A percentile compares a stretch with the other conserved stretches of the same genome.
Evolutionary conservation across 495 filamentous ascomycete species (phyloP).

Genomic region (Hyaloscypha bicolor): DNA sequence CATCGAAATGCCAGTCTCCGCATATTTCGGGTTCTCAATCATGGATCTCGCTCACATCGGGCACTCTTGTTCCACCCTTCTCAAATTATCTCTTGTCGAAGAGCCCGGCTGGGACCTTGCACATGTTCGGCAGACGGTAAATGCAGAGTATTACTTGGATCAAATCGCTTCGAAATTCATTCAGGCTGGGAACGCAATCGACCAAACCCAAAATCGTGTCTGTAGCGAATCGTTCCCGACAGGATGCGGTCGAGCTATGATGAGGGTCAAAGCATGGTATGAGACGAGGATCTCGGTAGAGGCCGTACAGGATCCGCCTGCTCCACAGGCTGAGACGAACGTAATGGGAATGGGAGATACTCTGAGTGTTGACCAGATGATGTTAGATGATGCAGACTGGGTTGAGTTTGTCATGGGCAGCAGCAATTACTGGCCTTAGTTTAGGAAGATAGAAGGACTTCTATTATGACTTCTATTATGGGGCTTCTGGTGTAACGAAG

Average conservation of each 20-base stretch:
- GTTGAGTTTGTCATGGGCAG: slow-evolving; percentile 4
- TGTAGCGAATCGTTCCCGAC: slow-evolving; percentile 13
- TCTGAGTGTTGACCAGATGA: slow-evolving; percentile 5
- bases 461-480: not conserved
- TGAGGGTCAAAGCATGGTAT: slow-evolving; percentile 19
- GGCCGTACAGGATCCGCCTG: not conserved
- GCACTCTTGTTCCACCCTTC: slow-evolving; percentile 3
- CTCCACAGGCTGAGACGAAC: not conserved
- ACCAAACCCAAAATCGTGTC: slow-evolving; percentile 6
- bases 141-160: slow-evolving; percentile 16
- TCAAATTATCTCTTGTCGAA: slow-evolving; percentile 28
- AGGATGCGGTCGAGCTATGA: slow-evolving; percentile 18
- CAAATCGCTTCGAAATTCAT: slow-evolving; percentile 13
- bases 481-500: not conserved
- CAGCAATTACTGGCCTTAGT: not conserved
- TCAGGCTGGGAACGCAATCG: slow-evolving; percentile 20
- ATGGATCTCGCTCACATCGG: slow-evolving; percentile 21
- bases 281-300: slow-evolving; percentile 15
- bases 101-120: slow-evolving; percentile 26
- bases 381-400: slow-evolving; percentile 14
- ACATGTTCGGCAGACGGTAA: slow-evolving; percentile 12
- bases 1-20: slow-evolving; percentile 5
- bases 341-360: not conserved
- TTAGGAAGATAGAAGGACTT: not conserved
- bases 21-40: not conserved